A percentile compares a stretch with the other conserved stretches of the same genome.
phyloP scores from a whole-genome alignment of 2,329 filamentous ascomycete genomes.

The Podosphaera fusca region DNA sequence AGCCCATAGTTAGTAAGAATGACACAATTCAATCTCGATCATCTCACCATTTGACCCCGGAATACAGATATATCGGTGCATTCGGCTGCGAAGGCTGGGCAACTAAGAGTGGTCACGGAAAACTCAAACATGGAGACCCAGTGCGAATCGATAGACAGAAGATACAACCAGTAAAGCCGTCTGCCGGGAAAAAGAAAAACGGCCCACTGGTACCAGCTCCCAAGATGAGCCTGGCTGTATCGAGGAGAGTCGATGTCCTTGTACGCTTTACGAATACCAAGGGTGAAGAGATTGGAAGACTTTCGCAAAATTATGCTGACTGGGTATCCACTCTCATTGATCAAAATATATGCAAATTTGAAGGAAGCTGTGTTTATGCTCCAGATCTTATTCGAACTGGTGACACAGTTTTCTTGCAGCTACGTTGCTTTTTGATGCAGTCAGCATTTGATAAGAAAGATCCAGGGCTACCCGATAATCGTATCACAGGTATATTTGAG shows the following conservation, averaged over 20 bases:
- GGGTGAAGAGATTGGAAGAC: slow-evolving; percentile 64
- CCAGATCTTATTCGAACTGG: slow-evolving; percentile 70
- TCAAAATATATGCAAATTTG: slow-evolving; percentile 68
- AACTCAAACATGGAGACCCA: slow-evolving; percentile 62
- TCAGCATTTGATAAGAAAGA: slow-evolving; percentile 46
- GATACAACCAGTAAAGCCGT: slow-evolving; percentile 32
- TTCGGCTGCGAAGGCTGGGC: slow-evolving; percentile 87
- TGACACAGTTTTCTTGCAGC: slow-evolving; percentile 80
- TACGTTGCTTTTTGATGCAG: slow-evolving; percentile 53
- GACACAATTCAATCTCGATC: slow-evolving; percentile 1
- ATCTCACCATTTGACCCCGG: slow-evolving; percentile 19
- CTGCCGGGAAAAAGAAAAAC: slow-evolving; percentile 23
- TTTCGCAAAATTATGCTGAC: slow-evolving; percentile 66
- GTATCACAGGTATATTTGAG: slow-evolving; percentile 53
- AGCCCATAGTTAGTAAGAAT: slow-evolving; percentile 3
- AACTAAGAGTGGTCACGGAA: slow-evolving; percentile 53
- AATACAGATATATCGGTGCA: slow-evolving; percentile 60
- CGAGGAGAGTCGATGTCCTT: slow-evolving; percentile 56
- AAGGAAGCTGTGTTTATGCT: slow-evolving; percentile 71
- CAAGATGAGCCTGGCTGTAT: slow-evolving; percentile 21
- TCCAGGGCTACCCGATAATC: slow-evolving; percentile 43
- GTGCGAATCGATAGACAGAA: slow-evolving; percentile 74
- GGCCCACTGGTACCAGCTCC: slow-evolving; percentile 11
- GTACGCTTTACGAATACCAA: slow-evolving; percentile 68
- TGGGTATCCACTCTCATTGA: slow-evolving; percentile 90